phyloP scores from a whole-genome alignment of 2,329 filamentous ascomycete species.

The Aspergillus glaucus region DNA sequence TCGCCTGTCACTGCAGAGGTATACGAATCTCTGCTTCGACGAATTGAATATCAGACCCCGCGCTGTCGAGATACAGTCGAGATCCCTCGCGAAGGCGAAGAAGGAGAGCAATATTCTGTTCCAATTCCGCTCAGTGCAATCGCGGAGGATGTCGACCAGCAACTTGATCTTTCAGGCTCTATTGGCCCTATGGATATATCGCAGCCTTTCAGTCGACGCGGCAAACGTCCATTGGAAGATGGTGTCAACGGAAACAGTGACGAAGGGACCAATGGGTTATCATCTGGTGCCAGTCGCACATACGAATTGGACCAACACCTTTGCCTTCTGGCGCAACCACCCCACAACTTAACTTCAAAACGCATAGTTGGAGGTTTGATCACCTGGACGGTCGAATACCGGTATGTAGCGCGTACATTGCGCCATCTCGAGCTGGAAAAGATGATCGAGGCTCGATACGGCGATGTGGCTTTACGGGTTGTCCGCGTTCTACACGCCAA shows the following conservation, averaged over 20 bases:
- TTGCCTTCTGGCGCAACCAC: conserved; percentile 45
- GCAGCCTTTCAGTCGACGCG: conserved; percentile 18
- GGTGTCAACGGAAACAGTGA: conserved; percentile 42
- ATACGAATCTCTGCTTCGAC: conserved; percentile 66
- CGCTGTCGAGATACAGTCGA: conserved; percentile 53
- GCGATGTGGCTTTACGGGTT: conserved; percentile 71
- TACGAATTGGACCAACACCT: conserved; percentile 37
- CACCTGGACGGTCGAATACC: conserved; percentile 80
- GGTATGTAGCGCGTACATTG: conserved; percentile 62
- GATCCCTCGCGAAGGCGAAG: conserved; percentile 36
- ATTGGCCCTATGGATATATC: conserved; percentile 28
- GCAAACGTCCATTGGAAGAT: conserved; percentile 28
- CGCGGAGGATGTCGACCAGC: conserved; percentile 30
- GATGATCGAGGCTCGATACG: conserved; percentile 71
- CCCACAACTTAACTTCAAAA: conserved; percentile 32
- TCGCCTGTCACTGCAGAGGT: conserved; percentile 70
- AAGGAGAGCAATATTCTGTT: conserved; percentile 33
- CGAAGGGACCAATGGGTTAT: conserved; percentile 36
- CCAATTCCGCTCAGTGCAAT: conserved; percentile 31
- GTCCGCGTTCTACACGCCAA: conserved; percentile 77
- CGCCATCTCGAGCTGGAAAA: conserved; percentile 74
- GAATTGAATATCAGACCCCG: conserved; percentile 62
- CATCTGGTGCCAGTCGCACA: conserved; percentile 19
- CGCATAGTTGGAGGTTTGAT: conserved; percentile 48
- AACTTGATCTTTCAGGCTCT: conserved; percentile 30